phyloP scores from a whole-genome alignment of 768 basidiomycete genomes.

The Hygrophoropsis aurantiaca region DNA sequence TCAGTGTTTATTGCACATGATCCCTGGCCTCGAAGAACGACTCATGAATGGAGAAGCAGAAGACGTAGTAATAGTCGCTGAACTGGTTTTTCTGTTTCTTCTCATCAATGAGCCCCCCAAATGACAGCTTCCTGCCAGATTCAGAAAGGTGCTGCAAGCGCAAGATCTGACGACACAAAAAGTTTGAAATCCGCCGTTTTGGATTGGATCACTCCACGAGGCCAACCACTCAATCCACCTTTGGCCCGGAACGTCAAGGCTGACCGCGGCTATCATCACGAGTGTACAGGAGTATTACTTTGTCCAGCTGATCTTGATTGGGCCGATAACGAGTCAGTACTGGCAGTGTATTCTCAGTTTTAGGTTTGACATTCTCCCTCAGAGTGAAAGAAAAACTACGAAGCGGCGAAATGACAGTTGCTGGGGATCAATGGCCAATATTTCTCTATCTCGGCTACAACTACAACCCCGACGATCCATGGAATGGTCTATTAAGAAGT shows the following conservation, averaged over 20 bases:
- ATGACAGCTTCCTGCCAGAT: conserved; percentile 6
- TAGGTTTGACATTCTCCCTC: background rate
- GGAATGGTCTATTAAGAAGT: conserved; percentile 21
- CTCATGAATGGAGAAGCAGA: conserved; percentile 12
- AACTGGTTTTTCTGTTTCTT: conserved; percentile 9
- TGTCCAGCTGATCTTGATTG: conserved; percentile 17
- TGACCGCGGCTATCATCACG: conserved; percentile 13
- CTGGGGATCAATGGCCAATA: conserved; percentile 17
- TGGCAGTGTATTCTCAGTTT: background rate
- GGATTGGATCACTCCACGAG: conserved; percentile 14
- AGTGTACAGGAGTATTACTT: conserved; percentile 15
- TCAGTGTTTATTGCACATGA: conserved; percentile 7
- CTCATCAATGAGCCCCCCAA: background rate
- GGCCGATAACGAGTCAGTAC: conserved; percentile 13
- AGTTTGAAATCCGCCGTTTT: conserved; percentile 8
- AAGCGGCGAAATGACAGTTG: conserved; percentile 1
- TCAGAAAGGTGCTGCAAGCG: conserved; percentile 18
- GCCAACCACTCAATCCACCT: conserved; percentile 9
- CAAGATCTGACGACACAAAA: conserved; percentile 8
- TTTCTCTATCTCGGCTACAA: conserved; percentile 13
- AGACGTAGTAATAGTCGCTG: conserved; percentile 11
- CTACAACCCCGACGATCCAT: conserved; percentile 12
- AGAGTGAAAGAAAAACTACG: conserved; percentile 7
- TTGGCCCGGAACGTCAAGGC: conserved; percentile 12
- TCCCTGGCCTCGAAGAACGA: conserved; percentile 15